These are phyloP conservation scores for Raffaelea albimanens DNA, from an alignment of 2,329 filamentous ascomycete species.

Conservation along the genomic window DNA sequence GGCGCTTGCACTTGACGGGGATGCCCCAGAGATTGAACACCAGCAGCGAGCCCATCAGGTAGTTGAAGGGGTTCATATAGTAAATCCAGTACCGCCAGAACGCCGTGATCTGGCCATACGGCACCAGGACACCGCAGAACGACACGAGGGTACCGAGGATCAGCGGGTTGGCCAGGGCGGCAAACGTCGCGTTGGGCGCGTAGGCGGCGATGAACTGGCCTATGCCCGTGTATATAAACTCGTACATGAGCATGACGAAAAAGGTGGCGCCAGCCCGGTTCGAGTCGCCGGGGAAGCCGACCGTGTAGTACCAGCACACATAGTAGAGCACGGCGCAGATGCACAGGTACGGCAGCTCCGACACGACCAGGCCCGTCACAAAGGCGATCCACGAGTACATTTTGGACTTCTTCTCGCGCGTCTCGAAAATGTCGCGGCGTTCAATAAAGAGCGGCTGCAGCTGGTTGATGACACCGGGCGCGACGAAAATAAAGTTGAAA, in stretches of 20 bases:
- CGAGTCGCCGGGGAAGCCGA: constrained; percentile 43
- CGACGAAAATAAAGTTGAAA: constrained; percentile 61
- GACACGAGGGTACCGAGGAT: constrained; percentile 50
- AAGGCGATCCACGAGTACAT: constrained; percentile 61
- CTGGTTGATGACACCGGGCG: constrained; percentile 53
- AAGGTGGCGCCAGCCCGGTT: constrained; percentile 42
- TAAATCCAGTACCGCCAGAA: constrained; percentile 65
- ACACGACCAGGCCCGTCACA: constrained; percentile 54
- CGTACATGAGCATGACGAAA: constrained; percentile 49
- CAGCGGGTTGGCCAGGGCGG: constrained; percentile 45
- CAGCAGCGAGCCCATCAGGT: constrained; percentile 46
- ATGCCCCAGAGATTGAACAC: constrained; percentile 49
- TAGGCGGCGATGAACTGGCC: constrained; percentile 54
- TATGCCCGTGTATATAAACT: constrained; percentile 45
- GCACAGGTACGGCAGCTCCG: constrained; percentile 60
- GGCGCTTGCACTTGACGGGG: constrained; percentile 34
- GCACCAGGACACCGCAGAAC: constrained; percentile 68
- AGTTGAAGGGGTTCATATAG: constrained; percentile 52
- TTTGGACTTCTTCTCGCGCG: constrained; percentile 59
- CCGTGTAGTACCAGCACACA: constrained; percentile 26
- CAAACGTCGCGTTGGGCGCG: constrained; percentile 50
- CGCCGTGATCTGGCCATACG: constrained; percentile 48
- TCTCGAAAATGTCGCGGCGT: constrained; percentile 60
- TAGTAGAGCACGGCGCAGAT: constrained; percentile 52
- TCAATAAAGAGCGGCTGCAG: constrained; percentile 63